Conservation (phyloP, 495 filamentous ascomycete genomes). For the Talaromyces liani region DNA sequence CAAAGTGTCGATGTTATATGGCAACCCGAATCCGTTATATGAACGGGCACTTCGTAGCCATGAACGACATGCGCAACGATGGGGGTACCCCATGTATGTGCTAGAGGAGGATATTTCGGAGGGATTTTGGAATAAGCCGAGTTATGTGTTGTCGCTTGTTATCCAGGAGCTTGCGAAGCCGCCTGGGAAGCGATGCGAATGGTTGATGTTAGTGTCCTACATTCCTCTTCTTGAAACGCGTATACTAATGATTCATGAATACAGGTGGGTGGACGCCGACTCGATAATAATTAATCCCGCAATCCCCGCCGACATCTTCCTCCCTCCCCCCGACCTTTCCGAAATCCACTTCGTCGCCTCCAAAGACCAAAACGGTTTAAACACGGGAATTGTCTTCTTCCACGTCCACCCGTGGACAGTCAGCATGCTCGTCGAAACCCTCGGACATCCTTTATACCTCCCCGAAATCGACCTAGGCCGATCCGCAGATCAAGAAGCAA, state of each 20-base stretch:
- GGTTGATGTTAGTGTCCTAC: slow-evolving; percentile 31
- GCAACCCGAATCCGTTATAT: slow-evolving; percentile 22
- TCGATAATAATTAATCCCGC: slow-evolving; percentile 33
- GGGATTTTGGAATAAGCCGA: slow-evolving; percentile 35
- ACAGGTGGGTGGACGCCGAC: slow-evolving; percentile 38
- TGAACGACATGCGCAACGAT: slow-evolving; percentile 24
- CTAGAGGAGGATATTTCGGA: slow-evolving; percentile 24
- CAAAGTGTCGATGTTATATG: slow-evolving; percentile 28
- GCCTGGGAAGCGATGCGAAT: slow-evolving; percentile 25
- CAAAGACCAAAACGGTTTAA: slow-evolving; percentile 26
- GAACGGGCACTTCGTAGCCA: slow-evolving; percentile 35
- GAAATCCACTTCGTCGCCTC: slow-evolving; percentile 32
- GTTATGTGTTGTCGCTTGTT: slow-evolving; percentile 32
- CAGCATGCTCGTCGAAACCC: slow-evolving; percentile 24
- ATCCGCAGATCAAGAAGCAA: slow-evolving; percentile 26
- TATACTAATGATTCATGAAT: neutral
- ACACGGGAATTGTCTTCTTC: slow-evolving; percentile 28
- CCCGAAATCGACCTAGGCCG: slow-evolving; percentile 21
- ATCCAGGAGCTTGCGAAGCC: slow-evolving; percentile 35
- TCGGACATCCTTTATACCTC: slow-evolving; percentile 24
- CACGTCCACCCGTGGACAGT: slow-evolving; percentile 34
- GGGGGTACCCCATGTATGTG: slow-evolving; percentile 33
- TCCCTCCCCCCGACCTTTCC: slow-evolving; percentile 31
- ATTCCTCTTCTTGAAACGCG: neutral
- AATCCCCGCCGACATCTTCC: slow-evolving; percentile 36